Base-by-base conservation (phyloP, 176 grass and related monocot species). In the Melocanna baccifera region DNA sequence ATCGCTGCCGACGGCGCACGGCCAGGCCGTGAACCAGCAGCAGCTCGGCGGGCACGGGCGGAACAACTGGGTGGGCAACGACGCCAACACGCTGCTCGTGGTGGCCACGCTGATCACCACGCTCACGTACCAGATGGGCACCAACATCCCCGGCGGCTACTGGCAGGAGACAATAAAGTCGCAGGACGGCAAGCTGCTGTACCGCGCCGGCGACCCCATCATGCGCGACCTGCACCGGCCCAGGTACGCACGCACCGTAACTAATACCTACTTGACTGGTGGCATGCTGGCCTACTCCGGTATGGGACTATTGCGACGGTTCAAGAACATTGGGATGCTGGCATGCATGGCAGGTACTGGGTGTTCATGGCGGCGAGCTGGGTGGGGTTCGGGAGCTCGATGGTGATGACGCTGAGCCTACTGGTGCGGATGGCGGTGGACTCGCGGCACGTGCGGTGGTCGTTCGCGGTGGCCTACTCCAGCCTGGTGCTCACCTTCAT, bases 61-160 rank as follows among this genome's bases (percentile, higher is more conserved):
- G 6, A 51, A 88, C 82, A 72, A 2, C 64, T 92, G 87, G 91
- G 84, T 19, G 20, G 56, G 62, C 79, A 92, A 92, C 87, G 74
- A 92, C 53, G 23, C 28, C 55, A 84, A 81, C 87, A 76, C 84
- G 56, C 87, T 92, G 59, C 69, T 93, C 14, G 81, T 90, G 12
- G 91, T 88, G 59, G 91, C 88, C 19, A 85, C 85, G 81, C 77
- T 88, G n/a, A 88, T 93, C 88, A 90, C 91, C 12, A 62, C 85
- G 77, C 85, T 93, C 28, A 88, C 88, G 2, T 93, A 93, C 81
- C 81, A 87, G 73, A 26, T 93, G 50, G 91, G 88, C 30, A 88
- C 72, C 43, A 88, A 62, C 77, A 67, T 85, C 72, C 85, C 88
- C 7, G 88, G 88, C 30, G 91, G 88, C 1, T 93, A 69, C 67